Conservation (phyloP, 2,329 filamentous ascomycete genomes). For the Ophiostoma angusticollis region DNA sequence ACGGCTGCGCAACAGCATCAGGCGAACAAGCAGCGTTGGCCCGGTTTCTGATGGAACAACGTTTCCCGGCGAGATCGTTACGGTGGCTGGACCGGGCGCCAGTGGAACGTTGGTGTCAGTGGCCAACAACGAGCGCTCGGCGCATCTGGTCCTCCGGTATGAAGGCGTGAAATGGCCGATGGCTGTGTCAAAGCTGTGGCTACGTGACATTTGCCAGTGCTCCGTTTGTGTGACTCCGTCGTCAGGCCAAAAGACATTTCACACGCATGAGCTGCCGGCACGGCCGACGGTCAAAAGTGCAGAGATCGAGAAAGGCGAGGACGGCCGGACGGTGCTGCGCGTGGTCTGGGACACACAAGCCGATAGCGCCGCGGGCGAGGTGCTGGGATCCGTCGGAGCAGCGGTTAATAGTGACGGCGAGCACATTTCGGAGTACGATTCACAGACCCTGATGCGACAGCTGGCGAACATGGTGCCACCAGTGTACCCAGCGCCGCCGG, state of each 20-base stretch:
- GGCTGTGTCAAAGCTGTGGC: conserved; percentile 17
- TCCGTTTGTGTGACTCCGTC: conserved; percentile 42
- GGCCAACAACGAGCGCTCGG: neutral
- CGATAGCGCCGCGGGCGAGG: neutral
- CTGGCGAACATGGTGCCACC: conserved; percentile 27
- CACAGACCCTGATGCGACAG: conserved; percentile 8
- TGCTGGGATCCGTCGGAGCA: too few relatives aligned
- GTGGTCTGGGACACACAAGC: conserved; percentile 6
- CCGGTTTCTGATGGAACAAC: too few relatives aligned
- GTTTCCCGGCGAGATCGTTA: too few relatives aligned
- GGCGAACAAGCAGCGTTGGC: too few relatives aligned
- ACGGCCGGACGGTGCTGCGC: conserved; percentile 1
- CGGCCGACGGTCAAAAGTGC: conserved; percentile 3
- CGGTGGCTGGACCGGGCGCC: too few relatives aligned
- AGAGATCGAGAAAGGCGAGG: neutral
- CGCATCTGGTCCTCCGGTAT: neutral
- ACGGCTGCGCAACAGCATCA: too few relatives aligned
- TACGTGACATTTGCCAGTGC: conserved; percentile 49
- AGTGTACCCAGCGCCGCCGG: conserved; percentile 23
- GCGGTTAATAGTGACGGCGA: too few relatives aligned
- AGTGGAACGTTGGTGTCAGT: neutral
- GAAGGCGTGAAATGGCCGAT: neutral
- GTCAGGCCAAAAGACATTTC: conserved; percentile 51
- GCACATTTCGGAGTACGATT: conserved; percentile 5
- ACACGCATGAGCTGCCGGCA: conserved; percentile 48